Base-by-base conservation (phyloP, 2,329 filamentous ascomycete genomes). In the Penicillium sp. region DNA sequence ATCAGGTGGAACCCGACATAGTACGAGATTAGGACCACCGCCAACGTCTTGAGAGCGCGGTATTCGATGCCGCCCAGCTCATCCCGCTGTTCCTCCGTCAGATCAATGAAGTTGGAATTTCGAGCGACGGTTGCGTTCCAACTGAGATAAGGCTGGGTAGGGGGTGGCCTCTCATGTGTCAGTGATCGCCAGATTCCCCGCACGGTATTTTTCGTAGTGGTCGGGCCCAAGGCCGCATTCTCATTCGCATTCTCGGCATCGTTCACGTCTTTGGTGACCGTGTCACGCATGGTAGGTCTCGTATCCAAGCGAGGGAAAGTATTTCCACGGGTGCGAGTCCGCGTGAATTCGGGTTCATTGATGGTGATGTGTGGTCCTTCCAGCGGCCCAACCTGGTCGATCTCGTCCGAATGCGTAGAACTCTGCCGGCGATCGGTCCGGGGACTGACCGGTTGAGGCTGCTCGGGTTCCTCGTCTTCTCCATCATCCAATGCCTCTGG, bases 51-150 rank as follows among this genome's bases (percentile, higher is more conserved):
- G 45, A 98, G 65, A 0, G 91, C 87, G 4, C 93, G 84, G 59
- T 98, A 98, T 64, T 98, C 93, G 48, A 98, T 95, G 14, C 93
- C 93, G 8, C 93, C 93, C 2, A 98, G 71, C 65, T 98, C 93
- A 60, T 98, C 90, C 51, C 93, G 80, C 66, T 98, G 89, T 49
- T 93, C 88, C 52, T 94, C 85, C 0, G 85, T 87, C 50, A 98
- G 67, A 52, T 90, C 87, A 9, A 93, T 77, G 58, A 97, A 98
- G 25, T 87, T 84, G 8, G 91, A 97, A 63, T 98, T 98, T 48
- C 93, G 82, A 16, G 86, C 91, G 38, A 96, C 79, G 0, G 93
- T 98, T 2, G 93, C 88, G 44, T 90, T 84, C 79, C 88, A 97
- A 64, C 88, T 96, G 36, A 98, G 77, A 63, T 98, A 98, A 0